Base-by-base conservation (phyloP, 148 eudicot species). In the Tetragonia tetragonoides region DNA sequence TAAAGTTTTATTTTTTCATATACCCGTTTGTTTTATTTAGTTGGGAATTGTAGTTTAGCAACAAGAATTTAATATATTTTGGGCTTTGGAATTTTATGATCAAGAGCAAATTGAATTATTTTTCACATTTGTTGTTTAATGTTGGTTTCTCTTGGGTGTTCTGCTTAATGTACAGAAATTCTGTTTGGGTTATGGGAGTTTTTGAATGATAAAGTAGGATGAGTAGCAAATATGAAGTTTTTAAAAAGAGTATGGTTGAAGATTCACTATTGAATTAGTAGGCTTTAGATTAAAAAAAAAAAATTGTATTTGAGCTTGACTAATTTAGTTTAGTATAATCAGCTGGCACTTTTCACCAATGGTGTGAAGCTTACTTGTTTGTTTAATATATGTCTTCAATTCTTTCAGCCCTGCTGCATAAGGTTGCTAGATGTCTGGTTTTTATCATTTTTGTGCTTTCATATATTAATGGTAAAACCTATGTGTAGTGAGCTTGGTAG, bases 1-100 rank as follows among this genome's bases (percentile, higher is more conserved):
- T 82, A 68, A 71, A 70, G 57, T 20, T 69, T 70, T 8, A 5
- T 5, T 17, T n/a, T 89, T 59, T 37, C 34, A 2, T 41, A 63
- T 61, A 66, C 34, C 8, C 7, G 11, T 78, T 54, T 40, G 60
- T 67, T 20, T 72, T 34, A 2, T 23, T 53, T 12, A 0, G 28
- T 3, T 3, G 2, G 3, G 16, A 8, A 44, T 24, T 69, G 21
- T 23, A 46, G 37, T 28, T 65, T 65, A 57, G 62, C 6, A 57
- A 16, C n/a, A 18, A 57, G 21, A 12, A 57, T 1, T 14, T 28
- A 28, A 8, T 68, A 10, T 15, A 68, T 68, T n/a, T 42, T 68
- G 72, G 74, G 23, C 2, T 3, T 51, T 51, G 42, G 38, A 49
- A 10, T 71, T 51, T 71, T 20, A 24, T 41, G 72, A n/a, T 21